A percentile compares a stretch with the other conserved stretches of the same genome.
phyloP scores from a whole-genome alignment of 2,329 filamentous ascomycete genomes.

The Apiospora sp. region DNA sequence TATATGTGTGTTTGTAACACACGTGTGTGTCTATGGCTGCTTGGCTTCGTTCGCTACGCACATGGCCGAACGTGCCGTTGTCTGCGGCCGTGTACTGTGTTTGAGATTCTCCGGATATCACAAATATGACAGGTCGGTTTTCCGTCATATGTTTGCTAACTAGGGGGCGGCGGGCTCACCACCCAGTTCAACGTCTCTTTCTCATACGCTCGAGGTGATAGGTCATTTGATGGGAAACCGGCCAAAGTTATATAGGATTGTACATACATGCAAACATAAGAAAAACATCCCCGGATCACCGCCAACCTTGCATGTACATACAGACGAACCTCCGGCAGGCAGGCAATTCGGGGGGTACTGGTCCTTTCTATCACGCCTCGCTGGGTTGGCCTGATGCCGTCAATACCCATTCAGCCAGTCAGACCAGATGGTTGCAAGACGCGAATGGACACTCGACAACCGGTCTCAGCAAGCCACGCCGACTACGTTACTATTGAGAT shows the following conservation, averaged over 20 bases:
- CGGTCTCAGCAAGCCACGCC: constrained; percentile 11
- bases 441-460: background rate
- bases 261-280: background rate
- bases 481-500: background rate
- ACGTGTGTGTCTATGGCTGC: background rate
- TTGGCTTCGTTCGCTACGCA: background rate
- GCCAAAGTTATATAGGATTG: background rate
- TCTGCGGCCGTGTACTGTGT: background rate
- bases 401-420: constrained; percentile 2
- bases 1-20: background rate
- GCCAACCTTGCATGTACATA: constrained; percentile 12
- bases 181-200: constrained; percentile 7
- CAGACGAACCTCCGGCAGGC: background rate
- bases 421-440: background rate
- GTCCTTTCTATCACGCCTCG: background rate
- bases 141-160: constrained; percentile 10
- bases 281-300: background rate
- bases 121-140: constrained; percentile 17
- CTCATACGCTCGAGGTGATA: constrained; percentile 4
- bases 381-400: background rate
- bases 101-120: background rate
- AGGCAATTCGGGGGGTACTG: background rate
- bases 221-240: background rate
- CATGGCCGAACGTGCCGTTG: background rate
- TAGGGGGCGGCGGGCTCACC: background rate